phyloP scores from a whole-genome alignment of 2,329 filamentous ascomycete species.

The Graphilbum sp. region DNA sequence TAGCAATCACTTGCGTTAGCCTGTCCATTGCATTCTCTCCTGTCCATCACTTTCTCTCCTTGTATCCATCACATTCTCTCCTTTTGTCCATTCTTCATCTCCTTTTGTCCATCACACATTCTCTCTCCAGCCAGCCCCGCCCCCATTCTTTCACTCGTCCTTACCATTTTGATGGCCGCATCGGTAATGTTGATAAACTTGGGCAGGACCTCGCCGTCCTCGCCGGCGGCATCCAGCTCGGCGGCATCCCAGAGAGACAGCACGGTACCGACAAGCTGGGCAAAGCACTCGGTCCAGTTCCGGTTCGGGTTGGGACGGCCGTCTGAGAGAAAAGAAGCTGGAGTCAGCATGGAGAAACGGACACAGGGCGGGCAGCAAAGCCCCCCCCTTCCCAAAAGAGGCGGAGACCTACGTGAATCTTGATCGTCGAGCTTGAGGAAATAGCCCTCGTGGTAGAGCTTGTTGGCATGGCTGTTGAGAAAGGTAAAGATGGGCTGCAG shows the following conservation, averaged over 20 bases:
- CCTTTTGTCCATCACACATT: too few species aligned
- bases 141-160: too few species aligned
- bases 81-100: too few species aligned
- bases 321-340: constrained; percentile 34
- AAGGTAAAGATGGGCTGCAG: constrained; percentile 87
- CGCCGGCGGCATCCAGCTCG: constrained; percentile 73
- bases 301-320: constrained; percentile 74
- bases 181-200: constrained; percentile 90
- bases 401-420: constrained; percentile 56
- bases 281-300: constrained; percentile 93
- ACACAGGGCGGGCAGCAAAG: not conserved
- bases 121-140: too few species aligned
- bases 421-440: constrained; percentile 94
- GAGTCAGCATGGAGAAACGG: constrained; percentile 5
- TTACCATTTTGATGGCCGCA: constrained; percentile 94
- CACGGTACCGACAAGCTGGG: constrained; percentile 87
- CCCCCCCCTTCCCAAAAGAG: too few species aligned
- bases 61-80: too few species aligned
- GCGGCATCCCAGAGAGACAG: constrained; percentile 91
- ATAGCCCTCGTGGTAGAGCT: constrained; percentile 94
- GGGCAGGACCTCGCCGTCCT: constrained; percentile 41
- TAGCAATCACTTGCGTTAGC: too few species aligned
- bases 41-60: too few species aligned
- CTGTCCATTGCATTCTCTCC: too few species aligned
- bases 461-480: constrained; percentile 88